Evolutionary conservation across 2,329 filamentous ascomycete genomes (phyloP), one percentile per base, ranked within the genome.

Genomic region (Colletotrichum sp.): DNA sequence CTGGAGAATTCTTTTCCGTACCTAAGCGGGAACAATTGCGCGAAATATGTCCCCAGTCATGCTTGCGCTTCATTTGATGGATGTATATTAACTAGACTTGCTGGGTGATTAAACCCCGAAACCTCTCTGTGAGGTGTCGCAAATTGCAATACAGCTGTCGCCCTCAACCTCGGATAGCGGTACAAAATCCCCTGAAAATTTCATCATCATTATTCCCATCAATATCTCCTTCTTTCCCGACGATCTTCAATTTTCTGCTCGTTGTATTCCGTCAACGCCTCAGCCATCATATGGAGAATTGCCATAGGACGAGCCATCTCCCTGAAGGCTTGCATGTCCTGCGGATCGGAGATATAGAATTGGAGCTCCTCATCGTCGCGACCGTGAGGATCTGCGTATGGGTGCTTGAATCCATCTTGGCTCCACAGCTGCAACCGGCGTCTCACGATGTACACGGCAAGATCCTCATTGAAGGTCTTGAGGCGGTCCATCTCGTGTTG

Each of bases 401-500:
- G n/a, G 12, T 34, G 30, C 59, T 63, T 63, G 63, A 66, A 68
- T n/a, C 65, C 65, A 19, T 36, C 15, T 22, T 36, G 44, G 16
- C 44, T 52, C 65, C 65, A 68, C 0, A 32, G 5, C 27, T 52
- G 30, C 44, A 68, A 32, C 2, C 65, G 65, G 28, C 39, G 44
- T 15, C 65, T 48, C 8, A 68, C 44, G 30, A 68, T 36, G 48
- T 68, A 27, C 3, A 68, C 65, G 7, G 65, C 65, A 16, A 68
- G 27, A 32, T 68, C 30, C 65, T 68, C 44, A 8, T 68, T 68
- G 48, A 57, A 68, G n/a, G 44, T 25, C 48, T 57, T 52, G 0
- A 68, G 48, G 12, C 65, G 65, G 3, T 57, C 48, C 27, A 22
- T 22, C 65, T 68, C 65, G 9, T 68, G 65, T 22, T 68, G 22